These are phyloP conservation scores for Fraxinus sp. DNA, from an alignment of 305 asterid genomes.

Conservation along the genomic window DNA sequence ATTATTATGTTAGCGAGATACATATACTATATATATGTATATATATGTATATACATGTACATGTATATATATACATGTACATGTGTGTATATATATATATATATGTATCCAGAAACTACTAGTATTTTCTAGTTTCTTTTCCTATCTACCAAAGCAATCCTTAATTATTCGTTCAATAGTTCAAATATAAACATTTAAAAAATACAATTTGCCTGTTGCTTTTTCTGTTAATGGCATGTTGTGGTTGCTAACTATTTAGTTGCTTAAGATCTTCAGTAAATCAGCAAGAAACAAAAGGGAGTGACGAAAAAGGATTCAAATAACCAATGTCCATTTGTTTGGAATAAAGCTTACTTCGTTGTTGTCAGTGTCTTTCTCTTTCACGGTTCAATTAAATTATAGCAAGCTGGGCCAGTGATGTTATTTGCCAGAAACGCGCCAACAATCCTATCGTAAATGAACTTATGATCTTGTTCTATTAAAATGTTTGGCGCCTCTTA, in stretches of 20 bases:
- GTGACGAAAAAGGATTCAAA: not conserved
- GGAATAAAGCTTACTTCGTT: not conserved
- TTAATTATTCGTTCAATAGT: not conserved
- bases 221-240: not conserved
- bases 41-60: too few relatives aligned
- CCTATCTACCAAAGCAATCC: not conserved
- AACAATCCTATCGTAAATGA: not conserved
- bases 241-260: not conserved
- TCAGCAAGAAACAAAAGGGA: not conserved
- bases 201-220: not conserved
- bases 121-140: not conserved
- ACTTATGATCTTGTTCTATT: not conserved
- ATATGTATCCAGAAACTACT: not conserved
- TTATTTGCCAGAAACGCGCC: not conserved
- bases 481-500: not conserved
- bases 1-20: not conserved
- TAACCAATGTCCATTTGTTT: not conserved
- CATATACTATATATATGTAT: too few relatives aligned
- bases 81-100: too few relatives aligned
- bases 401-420: not conserved
- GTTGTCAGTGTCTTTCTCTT: not conserved
- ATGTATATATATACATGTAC: too few relatives aligned
- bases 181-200: not conserved
- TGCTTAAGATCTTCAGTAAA: not conserved
- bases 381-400: not conserved